Evolutionary conservation across 306 rosid genomes (phyloP).

Genomic region (Nissolia schottii): DNA sequence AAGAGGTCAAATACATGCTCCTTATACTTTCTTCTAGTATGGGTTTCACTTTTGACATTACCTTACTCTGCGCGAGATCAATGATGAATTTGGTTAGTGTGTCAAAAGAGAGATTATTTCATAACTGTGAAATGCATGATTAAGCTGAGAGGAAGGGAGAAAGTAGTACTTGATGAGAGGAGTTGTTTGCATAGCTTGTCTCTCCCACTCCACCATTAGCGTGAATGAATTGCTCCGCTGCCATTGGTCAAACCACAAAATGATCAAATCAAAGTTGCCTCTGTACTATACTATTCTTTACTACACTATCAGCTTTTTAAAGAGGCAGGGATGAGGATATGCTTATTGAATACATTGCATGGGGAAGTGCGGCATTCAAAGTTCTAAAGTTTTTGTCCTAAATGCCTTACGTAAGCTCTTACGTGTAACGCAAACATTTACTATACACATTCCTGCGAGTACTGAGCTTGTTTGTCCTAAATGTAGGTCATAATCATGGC

Average conservation of each 20-base stretch:
- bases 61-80: slow-evolving; percentile 4
- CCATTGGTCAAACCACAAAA: background rate
- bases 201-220: slow-evolving; percentile 18
- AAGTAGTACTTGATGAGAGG: slow-evolving; percentile 1
- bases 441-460: background rate
- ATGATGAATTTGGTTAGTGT: background rate
- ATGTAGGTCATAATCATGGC: background rate
- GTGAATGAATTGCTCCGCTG: background rate
- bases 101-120: too few species aligned
- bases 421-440: background rate
- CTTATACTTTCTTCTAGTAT: slow-evolving; percentile 17
- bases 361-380: background rate
- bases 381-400: background rate
- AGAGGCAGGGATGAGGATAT: background rate
- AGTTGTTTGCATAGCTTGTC: slow-evolving; percentile 26
- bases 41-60: slow-evolving; percentile 8
- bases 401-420: background rate
- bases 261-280: too few species aligned
- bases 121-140: background rate
- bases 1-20: background rate
- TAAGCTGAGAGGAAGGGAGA: background rate
- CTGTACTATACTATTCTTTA: too few species aligned
- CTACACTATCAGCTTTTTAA: too few species aligned
- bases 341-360: background rate
- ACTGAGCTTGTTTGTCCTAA: background rate